Percentiles rank a stretch among this genome's conserved stretches.
phyloP scores from a whole-genome alignment of 176 grass and related monocot genomes.

The Paspalum vaginatum region DNA sequence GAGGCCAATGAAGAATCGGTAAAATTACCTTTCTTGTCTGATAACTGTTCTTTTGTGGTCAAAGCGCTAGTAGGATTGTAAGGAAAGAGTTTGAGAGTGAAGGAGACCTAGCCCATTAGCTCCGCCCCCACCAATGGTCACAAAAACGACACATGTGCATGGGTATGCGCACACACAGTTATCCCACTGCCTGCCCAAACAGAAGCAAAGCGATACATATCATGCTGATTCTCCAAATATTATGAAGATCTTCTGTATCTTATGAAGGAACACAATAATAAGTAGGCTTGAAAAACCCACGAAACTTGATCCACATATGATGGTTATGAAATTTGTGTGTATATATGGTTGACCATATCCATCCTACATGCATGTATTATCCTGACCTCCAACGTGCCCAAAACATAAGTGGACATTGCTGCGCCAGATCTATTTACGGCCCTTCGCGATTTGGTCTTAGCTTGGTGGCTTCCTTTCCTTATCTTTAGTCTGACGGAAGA shows the following conservation, averaged over 20 bases:
- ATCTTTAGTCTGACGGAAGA: neutral
- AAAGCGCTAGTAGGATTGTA: neutral
- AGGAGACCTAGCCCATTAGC: neutral
- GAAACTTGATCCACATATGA: neutral
- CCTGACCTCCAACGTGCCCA: neutral
- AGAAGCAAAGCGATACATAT: neutral
- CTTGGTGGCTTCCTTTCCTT: neutral
- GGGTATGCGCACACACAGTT: neutral
- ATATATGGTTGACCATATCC: conserved; percentile 2
- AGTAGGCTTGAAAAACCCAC: neutral
- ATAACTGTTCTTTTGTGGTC: conserved; percentile 15
- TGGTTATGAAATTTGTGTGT: neutral
- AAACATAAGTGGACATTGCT: conserved; percentile 5
- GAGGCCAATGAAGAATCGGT: conserved; percentile 60
- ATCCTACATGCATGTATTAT: neutral
- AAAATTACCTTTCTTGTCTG: conserved; percentile 29
- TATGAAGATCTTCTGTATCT: neutral
- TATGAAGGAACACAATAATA: neutral
- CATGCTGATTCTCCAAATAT: neutral
- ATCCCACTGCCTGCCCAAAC: too few relatives aligned
- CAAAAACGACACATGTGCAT: neutral
- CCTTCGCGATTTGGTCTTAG: neutral
- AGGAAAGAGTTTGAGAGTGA: conserved; percentile 9
- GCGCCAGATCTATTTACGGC: neutral
- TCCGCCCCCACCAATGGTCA: neutral